Base-by-base conservation (phyloP, 352 stramenopile species). In the Aphanomyces cochlioides region DNA sequence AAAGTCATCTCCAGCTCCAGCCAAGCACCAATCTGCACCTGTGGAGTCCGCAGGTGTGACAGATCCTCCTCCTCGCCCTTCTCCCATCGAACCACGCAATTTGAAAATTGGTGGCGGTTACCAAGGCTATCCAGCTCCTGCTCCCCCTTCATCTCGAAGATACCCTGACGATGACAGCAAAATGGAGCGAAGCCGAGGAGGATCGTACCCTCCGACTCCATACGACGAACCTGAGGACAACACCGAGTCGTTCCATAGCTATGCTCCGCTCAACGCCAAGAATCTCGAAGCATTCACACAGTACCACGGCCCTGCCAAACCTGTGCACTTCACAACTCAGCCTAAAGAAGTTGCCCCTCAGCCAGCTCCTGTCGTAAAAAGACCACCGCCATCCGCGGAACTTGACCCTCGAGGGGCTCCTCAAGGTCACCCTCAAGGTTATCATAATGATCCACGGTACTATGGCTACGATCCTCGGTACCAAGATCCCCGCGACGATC, bases 281-380 rank as follows among this genome's bases (percentile, higher is more conserved):
- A 67, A 54, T 19, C 47, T 67, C 41, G 60, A 37, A 13, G 37
- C 37, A 13, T 67, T 67, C 37, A 67, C 60, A n/a, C 43, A 50
- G 17, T n/a, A n/a, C 17, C 43, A 50, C 10, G 43, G 43, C 43
- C 43, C 43, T 50, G 10, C 43, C 10, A 50, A 50, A 50, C 43
- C 43, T n/a, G 43, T 50, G 43, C 10, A 50, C 17, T 50, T 50
- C 43, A 50, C 43, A 12, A 28, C 28, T 28, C 28, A 5, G 57
- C 57, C 7, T 38, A 67, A 58, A 8, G 59, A 34, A 19, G 7
- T 34, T 36, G 28, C 28, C 28, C 28, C 13, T 15, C 36, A 17
- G 53, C 37, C 57, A 19, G 56, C 17, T 15, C 37, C 8, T 5
- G 34, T 34, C 1, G 8, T 41, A 4, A 34, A 39, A 38, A 7